These are phyloP conservation scores for Wickerhamomyces tratensis DNA, from an alignment of 805 yeast species.

Conservation along the genomic window DNA sequence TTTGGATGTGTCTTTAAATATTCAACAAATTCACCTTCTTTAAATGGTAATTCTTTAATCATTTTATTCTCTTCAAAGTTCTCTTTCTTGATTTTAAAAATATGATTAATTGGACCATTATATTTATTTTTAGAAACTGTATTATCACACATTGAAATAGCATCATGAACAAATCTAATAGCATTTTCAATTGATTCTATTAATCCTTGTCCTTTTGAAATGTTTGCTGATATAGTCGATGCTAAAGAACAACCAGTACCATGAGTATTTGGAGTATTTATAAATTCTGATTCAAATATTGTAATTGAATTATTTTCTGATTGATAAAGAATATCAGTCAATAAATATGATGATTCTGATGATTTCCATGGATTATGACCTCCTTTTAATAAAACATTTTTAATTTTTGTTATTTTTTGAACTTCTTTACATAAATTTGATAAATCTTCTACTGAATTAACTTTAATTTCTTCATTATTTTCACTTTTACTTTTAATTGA, in stretches of 20 bases:
- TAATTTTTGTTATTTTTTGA: conserved; percentile 25
- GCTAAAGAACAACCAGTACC: conserved; percentile 91
- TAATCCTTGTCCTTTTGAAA: conserved; percentile 46
- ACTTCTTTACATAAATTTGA: conserved; percentile 28
- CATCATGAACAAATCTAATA: conserved; percentile 58
- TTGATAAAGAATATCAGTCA: conserved; percentile 47
- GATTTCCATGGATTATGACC: conserved; percentile 42
- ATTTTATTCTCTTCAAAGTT: conserved; percentile 11
- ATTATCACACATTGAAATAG: conserved; percentile 24
- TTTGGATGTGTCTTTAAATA: conserved; percentile 47
- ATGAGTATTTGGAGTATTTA: conserved; percentile 51
- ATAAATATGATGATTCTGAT: conserved; percentile 3
- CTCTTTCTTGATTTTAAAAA: conserved; percentile 17
- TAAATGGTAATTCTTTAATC: conserved; percentile 2
- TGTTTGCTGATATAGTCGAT: conserved; percentile 66
- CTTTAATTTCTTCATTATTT: conserved; percentile 11
- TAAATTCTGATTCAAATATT: conserved; percentile 36
- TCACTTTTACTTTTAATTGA: conserved; percentile 13
- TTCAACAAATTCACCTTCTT: conserved; percentile 27
- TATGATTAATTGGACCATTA: conserved; percentile 74
- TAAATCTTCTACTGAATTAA: conserved; percentile 28
- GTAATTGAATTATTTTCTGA: conserved; percentile 25
- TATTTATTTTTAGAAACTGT: too few relatives aligned
- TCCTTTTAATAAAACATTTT: conserved; percentile 12
- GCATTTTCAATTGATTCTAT: conserved; percentile 42